Base-by-base conservation (phyloP, 192 early-diverging fungal genomes). In the Coemansia sp. region DNA sequence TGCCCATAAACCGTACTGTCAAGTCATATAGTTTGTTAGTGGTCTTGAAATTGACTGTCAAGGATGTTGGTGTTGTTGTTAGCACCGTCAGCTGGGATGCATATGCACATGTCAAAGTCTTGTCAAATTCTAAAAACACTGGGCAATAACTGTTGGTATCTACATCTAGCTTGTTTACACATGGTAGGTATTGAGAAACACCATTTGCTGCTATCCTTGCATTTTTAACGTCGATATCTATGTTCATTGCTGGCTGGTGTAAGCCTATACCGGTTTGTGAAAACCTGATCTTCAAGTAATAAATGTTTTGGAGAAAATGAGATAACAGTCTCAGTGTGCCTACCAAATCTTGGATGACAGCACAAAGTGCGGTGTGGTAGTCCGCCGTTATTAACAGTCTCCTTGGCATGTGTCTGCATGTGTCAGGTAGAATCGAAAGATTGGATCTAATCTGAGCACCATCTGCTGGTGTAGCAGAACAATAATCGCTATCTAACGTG, bases 121-220 rank as follows among this genome's bases (percentile, higher is more conserved):
- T 54, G 51, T 54, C 51, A 54, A 54, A 54, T 12, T 54, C 20
- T 25, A 54, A 54, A 22, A 25, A 54, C 19, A 25, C 51, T 13
- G 51, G 51, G 19, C 51, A 25, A 25, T 54, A 54, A 6, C 8
- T 14, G 51, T 54, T 22, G 20, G 51, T 54, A 25, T 54, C 51
- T 8, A 54, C 25, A 10, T 54, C 51, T 7, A 54, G 51, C 3
- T 20, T 54, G 0, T 25, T 54, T 10, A 54, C 51, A 54, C 0
- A 9, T 8, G 51, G 51, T 54, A 54, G 2, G 2, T 11, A 22
- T 9, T 32, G 51, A 10, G 8, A 19, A 54, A 25, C 22, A 8
- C 19, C 10, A 5, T 20, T 54, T 13, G 51, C 51, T 22, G 13
- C 13, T 25, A 25, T 54, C 13, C 25, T 54, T 54, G 22, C 51